A percentile compares a stretch with the other conserved stretches of the same genome.
Evolutionary conservation across 2,329 filamentous ascomycete species (phyloP).

Genomic region (Xylaria sp.): DNA sequence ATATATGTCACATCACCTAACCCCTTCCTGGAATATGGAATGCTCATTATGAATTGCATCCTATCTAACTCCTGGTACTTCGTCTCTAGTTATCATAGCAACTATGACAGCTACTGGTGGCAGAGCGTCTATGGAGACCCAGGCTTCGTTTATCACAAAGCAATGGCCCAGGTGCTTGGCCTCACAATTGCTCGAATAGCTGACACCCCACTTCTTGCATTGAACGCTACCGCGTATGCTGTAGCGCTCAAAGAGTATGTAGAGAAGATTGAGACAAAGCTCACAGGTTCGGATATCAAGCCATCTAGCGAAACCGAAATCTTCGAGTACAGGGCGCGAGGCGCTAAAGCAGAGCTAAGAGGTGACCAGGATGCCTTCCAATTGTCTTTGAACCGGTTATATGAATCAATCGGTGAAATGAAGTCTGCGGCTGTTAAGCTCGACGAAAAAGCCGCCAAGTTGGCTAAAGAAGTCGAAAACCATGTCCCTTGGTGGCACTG

Average conservation of each 20-base stretch:
- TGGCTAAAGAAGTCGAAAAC: constrained; percentile 53
- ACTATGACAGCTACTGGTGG: constrained; percentile 92
- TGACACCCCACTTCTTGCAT: constrained; percentile 70
- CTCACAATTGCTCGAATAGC: constrained; percentile 70
- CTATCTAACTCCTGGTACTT: constrained; percentile 9
- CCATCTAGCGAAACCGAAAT: constrained; percentile 48
- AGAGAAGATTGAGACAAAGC: constrained; percentile 61
- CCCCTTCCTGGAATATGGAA: neutral
- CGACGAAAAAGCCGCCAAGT: constrained; percentile 56
- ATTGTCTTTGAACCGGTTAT: constrained; percentile 54
- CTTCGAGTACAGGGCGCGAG: constrained; percentile 46
- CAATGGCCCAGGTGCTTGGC: constrained; percentile 73
- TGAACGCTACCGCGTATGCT: constrained; percentile 74
- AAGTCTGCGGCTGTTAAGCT: constrained; percentile 56
- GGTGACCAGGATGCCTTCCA: constrained; percentile 56
- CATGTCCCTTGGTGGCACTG: constrained; percentile 83
- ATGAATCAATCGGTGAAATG: constrained; percentile 50
- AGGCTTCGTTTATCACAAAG: constrained; percentile 72
- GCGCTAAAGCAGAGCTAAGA: constrained; percentile 38
- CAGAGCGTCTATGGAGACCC: constrained; percentile 84
- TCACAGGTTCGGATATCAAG: constrained; percentile 49
- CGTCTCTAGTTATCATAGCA: constrained; percentile 75
- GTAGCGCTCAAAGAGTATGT: constrained; percentile 64
- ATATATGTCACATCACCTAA: neutral
- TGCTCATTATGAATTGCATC: neutral